phyloP scores from a whole-genome alignment of 371 early-diverging fungal genomes.

The Haplosporangium sp. region DNA sequence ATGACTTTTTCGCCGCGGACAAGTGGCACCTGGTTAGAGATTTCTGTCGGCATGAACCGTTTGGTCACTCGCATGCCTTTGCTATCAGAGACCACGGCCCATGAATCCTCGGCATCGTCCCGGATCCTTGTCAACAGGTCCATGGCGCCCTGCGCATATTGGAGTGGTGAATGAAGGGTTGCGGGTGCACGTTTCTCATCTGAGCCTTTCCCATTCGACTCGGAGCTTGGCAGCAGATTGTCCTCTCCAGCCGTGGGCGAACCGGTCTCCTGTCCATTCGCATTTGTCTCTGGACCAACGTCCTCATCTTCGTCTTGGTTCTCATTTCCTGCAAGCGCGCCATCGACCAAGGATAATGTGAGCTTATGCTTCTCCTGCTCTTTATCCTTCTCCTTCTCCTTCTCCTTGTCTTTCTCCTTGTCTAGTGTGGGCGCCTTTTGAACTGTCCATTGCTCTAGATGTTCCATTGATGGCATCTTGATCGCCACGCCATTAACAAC shows the following conservation, averaged over 20 bases:
- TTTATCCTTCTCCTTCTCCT: too few relatives aligned
- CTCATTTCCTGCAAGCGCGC: conserved; percentile 21
- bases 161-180: conserved; percentile 16
- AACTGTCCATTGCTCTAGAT: conserved; percentile 31
- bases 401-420: conserved; percentile 13
- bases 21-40: conserved; percentile 64
- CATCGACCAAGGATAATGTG: conserved; percentile 26
- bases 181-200: conserved; percentile 5
- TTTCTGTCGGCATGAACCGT: conserved; percentile 53
- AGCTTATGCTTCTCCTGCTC: neutral
- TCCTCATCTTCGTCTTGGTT: conserved; percentile 35
- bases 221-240: neutral
- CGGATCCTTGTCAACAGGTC: conserved; percentile 31
- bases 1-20: conserved; percentile 68
- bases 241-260: neutral
- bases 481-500: conserved; percentile 49
- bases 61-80: conserved; percentile 62
- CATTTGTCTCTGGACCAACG: neutral
- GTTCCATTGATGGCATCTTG: conserved; percentile 46
- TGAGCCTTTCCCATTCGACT: neutral
- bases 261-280: neutral
- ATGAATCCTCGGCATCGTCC: conserved; percentile 56
- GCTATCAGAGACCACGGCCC: conserved; percentile 61
- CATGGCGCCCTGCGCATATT: conserved; percentile 45
- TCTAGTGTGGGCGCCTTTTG: conserved; percentile 7